Base-by-base conservation (phyloP, 228 moss, liverwort and hornwort genomes). In the Sphagnum magellanicum region DNA sequence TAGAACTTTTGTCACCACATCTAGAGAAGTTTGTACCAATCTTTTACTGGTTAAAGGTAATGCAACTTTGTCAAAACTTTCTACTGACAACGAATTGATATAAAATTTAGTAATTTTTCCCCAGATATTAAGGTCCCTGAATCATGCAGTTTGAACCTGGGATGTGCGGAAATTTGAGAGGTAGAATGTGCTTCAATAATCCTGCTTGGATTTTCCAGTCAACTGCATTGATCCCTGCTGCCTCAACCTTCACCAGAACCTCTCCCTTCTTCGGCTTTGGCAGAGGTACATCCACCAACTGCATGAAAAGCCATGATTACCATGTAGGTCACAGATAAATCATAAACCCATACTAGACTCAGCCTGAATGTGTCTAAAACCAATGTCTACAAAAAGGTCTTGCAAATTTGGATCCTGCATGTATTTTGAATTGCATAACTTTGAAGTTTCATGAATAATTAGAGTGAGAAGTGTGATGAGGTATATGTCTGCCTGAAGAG, bases 191-290 rank as follows among this genome's bases (percentile, higher is more conserved):
- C 59, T 66, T 64, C 4, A 65, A 51, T 17, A 49, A n/a, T 6
- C 65, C 65, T 16, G 14, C 58, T 8, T 63, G 16, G 5, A 70
- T 58, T 59, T 63, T 79, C 75, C 75, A 79, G 53, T 79, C 79
- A 0, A 73, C 16, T 49, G 79, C 75, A 65, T 79, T 79, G 61
- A 79, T 68, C 59, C 75, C 69, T 2, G 79, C 71, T 14, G 75
- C 79, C 50, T 79, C 79, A 5, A 79, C 75, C 65, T 75, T 79
- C 15, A 79, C 72, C 68, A 79, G 63, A 5, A 79, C 64, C 66
- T 75, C 51, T 8, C 60, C 75, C 65, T 75, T 79, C 61, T 0
- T 32, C 5, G 75, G 72, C 0, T 10, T 68, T 0, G 79, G 79
- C 10, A 79, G 49, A 8, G 75, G 69, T 5, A 73, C 52, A 16